Evolutionary conservation across 208 protist genomes (phyloP).

Genomic region (Leptomonas seymouri): DNA sequence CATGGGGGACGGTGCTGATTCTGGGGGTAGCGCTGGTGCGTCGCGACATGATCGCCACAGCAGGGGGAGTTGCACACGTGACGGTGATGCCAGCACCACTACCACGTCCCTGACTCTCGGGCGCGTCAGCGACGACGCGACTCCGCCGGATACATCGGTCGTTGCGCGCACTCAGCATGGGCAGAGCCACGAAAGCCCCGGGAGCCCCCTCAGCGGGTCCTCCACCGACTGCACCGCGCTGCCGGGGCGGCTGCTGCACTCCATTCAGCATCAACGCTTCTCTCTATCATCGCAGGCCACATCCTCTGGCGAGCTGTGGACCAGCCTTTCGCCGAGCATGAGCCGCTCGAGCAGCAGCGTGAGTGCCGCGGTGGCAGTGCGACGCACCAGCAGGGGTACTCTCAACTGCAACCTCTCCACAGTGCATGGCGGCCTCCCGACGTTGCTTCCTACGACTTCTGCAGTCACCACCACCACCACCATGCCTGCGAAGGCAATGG

Average conservation of each 20-base stretch:
- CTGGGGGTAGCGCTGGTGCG: neutral
- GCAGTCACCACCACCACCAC: neutral
- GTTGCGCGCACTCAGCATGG: slow-evolving; percentile 1
- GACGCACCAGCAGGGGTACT: neutral
- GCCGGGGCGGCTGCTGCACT: neutral
- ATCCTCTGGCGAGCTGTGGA: neutral
- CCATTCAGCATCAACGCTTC: neutral
- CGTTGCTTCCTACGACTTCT: neutral
- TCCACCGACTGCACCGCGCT: neutral
- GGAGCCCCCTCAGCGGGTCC: slow-evolving; percentile 7
- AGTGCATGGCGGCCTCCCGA: neutral
- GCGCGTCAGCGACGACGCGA: slow-evolving; percentile 5
- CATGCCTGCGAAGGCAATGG: no score
- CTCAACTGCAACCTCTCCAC: neutral
- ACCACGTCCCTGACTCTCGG: no score
- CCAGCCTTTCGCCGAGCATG: neutral
- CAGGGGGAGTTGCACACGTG: neutral
- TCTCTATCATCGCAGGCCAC: slow-evolving; percentile 2
- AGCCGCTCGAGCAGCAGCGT: neutral
- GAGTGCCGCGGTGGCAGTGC: neutral
- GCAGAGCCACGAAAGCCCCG: slow-evolving; percentile 9
- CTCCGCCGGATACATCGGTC: neutral
- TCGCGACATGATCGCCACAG: neutral
- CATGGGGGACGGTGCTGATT: neutral
- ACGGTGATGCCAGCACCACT: no score